Evolutionary conservation across 73 alveolate species (phyloP), one percentile per base, ranked within the genome.

Genomic region (Tetrahymena thermophila): DNA sequence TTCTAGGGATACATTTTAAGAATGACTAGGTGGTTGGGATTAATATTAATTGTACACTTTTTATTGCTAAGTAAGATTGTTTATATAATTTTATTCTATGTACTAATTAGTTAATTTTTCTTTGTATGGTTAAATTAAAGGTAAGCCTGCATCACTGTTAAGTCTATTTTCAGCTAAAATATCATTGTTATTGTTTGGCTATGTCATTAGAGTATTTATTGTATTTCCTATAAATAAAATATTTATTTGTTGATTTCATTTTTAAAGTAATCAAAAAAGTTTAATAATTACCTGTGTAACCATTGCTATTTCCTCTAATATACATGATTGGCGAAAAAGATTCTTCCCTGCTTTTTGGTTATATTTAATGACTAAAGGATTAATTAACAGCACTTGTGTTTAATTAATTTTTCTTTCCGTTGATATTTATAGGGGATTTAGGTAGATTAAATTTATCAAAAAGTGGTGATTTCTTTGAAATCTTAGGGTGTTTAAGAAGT

Each of bases 101-200:
- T 71, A 71, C 31, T 71, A 31, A 25, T 71, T 71, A 0, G 89
- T 13, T 28, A 71, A 34, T 25, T 71, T 71, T n/a, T 71, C 89
- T 71, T 71, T 71, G 31, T 71, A 71, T 2, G 89, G 43, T 21
- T 71, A 31, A 7, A 71, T 71, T 10, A 71, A 13, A 71, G 89
- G 89, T 71, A 71, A 71, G n/a, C 89, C 89, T 71, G 89, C 89
- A 71, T 71, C 89, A 40, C 89, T 71, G 89, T 71, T 71, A 28
- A 71, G 40, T 71, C 89, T 71, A 71, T 71, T 71, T 0, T 71
- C 89, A 71, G 37, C 37, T 71, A 71, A 71, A 71, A 71, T 71
- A 23, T 71, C 35, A 71, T 71, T 21, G 83, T 50, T 71, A 21
- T 71, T 71, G 11, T 71, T 71, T 25, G 89, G 89, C 89, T 71